phyloP scores from a whole-genome alignment of 257 asterid genomes.

The Jacaranda copaia region DNA sequence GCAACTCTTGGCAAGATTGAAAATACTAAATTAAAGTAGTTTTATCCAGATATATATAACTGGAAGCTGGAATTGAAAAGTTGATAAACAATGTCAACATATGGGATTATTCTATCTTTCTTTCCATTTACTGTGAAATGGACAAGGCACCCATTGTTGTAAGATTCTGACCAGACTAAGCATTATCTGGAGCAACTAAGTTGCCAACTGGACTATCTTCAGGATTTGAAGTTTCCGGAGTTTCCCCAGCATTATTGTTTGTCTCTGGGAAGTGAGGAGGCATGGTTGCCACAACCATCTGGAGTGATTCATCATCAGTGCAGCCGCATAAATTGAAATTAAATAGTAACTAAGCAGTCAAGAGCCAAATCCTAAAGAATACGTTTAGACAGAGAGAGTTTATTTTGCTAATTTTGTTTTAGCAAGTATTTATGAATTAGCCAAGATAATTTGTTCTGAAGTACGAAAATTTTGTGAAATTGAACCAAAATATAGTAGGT shows the following conservation, averaged over 20 bases:
- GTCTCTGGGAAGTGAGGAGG: slow-evolving; percentile 49
- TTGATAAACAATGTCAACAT: slow-evolving; percentile 43
- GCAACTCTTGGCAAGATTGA: slow-evolving; percentile 34
- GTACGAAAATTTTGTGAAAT: slow-evolving; percentile 17
- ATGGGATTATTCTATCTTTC: slow-evolving; percentile 40
- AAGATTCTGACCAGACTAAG: slow-evolving; percentile 51
- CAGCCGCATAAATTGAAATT: not conserved
- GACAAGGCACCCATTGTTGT: slow-evolving; percentile 47
- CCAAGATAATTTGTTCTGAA: not conserved
- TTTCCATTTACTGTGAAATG: slow-evolving; percentile 27
- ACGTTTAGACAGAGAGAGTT: not conserved
- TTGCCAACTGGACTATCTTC: slow-evolving; percentile 40
- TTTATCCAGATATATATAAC: slow-evolving; percentile 28
- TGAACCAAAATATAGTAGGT: not conserved
- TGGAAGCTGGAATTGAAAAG: slow-evolving; percentile 39
- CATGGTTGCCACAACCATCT: slow-evolving; percentile 66
- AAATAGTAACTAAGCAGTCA: not conserved
- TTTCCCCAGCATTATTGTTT: slow-evolving; percentile 43
- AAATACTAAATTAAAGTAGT: slow-evolving; percentile 36
- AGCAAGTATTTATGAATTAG: not conserved
- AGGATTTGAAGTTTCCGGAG: slow-evolving; percentile 38
- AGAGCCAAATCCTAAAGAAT: not conserved
- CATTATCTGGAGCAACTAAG: slow-evolving; percentile 41
- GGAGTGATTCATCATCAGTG: slow-evolving; percentile 27
- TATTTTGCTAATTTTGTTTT: not conserved